phyloP scores from a whole-genome alignment of 768 basidiomycete species.

The Macrolepiota albuminosa region DNA sequence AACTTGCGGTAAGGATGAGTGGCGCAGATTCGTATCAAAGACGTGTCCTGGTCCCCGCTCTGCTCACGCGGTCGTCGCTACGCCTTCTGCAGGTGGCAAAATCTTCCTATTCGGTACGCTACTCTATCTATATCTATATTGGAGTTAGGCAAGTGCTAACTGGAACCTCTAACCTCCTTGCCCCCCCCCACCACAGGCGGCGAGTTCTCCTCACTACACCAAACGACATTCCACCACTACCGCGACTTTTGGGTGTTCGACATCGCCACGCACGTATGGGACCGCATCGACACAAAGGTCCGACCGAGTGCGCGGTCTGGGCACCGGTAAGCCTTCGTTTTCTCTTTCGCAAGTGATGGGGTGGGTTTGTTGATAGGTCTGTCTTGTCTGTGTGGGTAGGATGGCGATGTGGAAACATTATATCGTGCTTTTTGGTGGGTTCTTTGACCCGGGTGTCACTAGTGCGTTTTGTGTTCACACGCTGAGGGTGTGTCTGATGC shows the following conservation, averaged over 20 bases:
- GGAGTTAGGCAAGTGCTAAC: too few species aligned
- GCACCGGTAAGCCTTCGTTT: conserved; percentile 49
- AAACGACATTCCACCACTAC: conserved; percentile 85
- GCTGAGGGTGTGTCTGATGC: too few species aligned
- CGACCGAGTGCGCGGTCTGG: conserved; percentile 79
- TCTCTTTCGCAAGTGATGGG: neutral
- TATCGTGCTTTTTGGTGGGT: conserved; percentile 85
- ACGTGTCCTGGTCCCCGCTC: conserved; percentile 86
- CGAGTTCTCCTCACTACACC: conserved; percentile 80
- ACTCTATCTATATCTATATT: too few species aligned
- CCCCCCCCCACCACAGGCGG: conserved; percentile 47
- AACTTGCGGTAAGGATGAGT: conserved; percentile 54
- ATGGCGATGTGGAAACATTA: conserved; percentile 91
- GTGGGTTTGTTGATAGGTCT: too few species aligned
- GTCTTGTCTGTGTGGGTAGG: conserved; percentile 26
- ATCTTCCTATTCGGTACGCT: conserved; percentile 71
- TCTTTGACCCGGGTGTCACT: conserved; percentile 80
- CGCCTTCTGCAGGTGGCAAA: conserved; percentile 79
- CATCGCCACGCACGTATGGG: conserved; percentile 75
- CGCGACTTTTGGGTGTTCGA: conserved; percentile 89
- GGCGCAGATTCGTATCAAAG: conserved; percentile 80
- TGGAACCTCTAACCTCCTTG: too few species aligned
- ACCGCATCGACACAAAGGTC: conserved; percentile 82
- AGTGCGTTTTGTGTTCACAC: conserved; percentile 39
- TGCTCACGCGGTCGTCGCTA: conserved; percentile 77